phyloP scores from a whole-genome alignment of 768 basidiomycete genomes.

The Hericium rajendrae region DNA sequence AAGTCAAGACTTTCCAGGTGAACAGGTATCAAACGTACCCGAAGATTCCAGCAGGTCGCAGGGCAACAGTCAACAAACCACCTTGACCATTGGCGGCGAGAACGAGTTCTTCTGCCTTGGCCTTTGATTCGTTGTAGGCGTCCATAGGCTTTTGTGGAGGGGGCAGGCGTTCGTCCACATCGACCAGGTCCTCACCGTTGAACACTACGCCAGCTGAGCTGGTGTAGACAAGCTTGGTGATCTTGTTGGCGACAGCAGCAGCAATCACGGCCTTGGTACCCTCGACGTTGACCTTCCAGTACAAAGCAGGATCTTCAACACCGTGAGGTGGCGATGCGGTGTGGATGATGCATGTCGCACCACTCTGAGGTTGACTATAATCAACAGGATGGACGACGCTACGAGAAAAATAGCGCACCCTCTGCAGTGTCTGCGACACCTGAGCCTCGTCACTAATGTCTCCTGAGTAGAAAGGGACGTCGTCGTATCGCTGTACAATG shows the following conservation, averaged over 20 bases:
- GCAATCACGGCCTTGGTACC: constrained; percentile 82
- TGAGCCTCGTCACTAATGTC: constrained; percentile 77
- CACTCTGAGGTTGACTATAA: constrained; percentile 37
- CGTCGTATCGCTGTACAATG: constrained; percentile 83
- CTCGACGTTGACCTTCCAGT: constrained; percentile 89
- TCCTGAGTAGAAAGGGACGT: constrained; percentile 80
- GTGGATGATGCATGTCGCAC: constrained; percentile 87
- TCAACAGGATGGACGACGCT: not conserved
- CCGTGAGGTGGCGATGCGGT: constrained; percentile 82
- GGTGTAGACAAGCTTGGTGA: constrained; percentile 88
- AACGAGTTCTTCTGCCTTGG: constrained; percentile 75
- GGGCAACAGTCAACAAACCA: constrained; percentile 79
- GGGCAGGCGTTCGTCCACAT: constrained; percentile 81
- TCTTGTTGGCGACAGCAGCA: constrained; percentile 61
- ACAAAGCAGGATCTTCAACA: constrained; percentile 56
- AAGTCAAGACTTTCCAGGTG: too few relatives aligned
- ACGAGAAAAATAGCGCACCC: constrained; percentile 34
- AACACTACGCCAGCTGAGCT: constrained; percentile 88
- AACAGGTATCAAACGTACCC: constrained; percentile 44
- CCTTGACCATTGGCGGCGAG: constrained; percentile 79
- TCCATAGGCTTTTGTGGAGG: constrained; percentile 70
- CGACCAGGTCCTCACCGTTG: constrained; percentile 69
- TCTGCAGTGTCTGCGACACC: constrained; percentile 62
- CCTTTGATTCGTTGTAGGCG: constrained; percentile 92
- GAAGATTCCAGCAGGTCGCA: constrained; percentile 92